Conservation (phyloP, 192 early-diverging fungal genomes). For the Irineochytrium annulatum region DNA sequence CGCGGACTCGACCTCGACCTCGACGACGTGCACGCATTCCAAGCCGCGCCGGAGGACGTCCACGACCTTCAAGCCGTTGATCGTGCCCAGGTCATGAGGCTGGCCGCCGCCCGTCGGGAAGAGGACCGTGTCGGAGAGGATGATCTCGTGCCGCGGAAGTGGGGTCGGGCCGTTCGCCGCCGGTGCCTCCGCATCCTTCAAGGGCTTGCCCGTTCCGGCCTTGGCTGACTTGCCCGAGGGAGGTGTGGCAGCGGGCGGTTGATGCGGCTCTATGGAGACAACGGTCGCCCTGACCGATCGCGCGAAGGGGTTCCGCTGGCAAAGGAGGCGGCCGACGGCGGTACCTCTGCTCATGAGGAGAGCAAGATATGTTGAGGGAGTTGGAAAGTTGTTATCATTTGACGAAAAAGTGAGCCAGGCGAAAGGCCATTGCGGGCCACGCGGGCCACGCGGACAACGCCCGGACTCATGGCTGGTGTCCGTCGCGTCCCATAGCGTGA, state of each 20-base stretch:
- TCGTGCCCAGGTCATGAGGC: constrained; percentile 57
- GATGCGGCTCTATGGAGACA: neutral
- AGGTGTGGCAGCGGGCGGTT: neutral
- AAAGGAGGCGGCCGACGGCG: constrained; percentile 11
- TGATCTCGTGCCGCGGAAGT: neutral
- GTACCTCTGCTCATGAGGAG: no score
- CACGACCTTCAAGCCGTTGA: constrained; percentile 41
- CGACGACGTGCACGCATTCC: constrained; percentile 55
- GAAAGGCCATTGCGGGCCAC: no score
- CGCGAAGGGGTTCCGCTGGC: constrained; percentile 9
- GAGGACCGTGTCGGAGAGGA: constrained; percentile 59
- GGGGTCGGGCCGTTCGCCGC: neutral
- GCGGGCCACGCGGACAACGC: no score
- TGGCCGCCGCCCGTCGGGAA: constrained; percentile 82
- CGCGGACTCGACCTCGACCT: constrained; percentile 16
- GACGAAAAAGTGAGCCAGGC: no score
- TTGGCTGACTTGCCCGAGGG: no score
- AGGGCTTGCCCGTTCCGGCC: no score
- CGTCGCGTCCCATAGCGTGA: no score
- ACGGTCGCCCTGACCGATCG: neutral
- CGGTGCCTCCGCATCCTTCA: neutral
- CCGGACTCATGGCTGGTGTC: no score
- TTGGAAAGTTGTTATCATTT: no score
- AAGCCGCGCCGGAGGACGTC: constrained; percentile 58
- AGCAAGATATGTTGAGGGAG: no score